Conservation (phyloP, 345 rosid genomes). For the Arabis hirsuta region DNA sequence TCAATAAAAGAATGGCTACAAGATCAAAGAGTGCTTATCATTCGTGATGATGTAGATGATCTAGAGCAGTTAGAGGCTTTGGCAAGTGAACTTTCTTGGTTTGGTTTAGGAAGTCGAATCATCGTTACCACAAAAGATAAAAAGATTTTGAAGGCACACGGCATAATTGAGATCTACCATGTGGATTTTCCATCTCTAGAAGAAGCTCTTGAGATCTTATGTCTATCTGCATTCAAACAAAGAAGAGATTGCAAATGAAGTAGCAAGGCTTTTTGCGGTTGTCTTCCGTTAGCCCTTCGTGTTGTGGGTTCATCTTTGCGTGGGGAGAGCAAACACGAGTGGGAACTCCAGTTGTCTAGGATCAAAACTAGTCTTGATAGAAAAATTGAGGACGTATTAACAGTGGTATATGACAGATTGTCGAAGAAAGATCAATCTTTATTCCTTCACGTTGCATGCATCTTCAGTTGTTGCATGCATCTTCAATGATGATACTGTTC, state of each 20-base stretch:
- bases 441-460: slow-evolving; percentile 36
- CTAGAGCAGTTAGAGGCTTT: slow-evolving; percentile 46
- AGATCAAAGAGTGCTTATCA: not conserved
- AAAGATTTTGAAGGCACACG: not conserved
- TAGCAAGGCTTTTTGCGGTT: slow-evolving; percentile 13
- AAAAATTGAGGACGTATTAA: slow-evolving; percentile 1
- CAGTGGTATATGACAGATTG: slow-evolving; percentile 39
- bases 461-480: too few species aligned
- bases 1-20: not conserved
- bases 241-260: not conserved
- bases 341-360: slow-evolving; percentile 29
- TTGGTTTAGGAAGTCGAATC: slow-evolving; percentile 51
- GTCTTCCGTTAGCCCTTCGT: slow-evolving; percentile 42
- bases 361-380: slow-evolving; percentile 4
- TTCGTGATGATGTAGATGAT: slow-evolving; percentile 56
- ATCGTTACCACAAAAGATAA: slow-evolving; percentile 57
- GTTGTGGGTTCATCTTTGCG: slow-evolving; percentile 36
- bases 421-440: not conserved
- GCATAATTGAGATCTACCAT: not conserved
- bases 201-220: slow-evolving; percentile 29
- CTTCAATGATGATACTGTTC: too few species aligned
- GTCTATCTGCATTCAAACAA: slow-evolving; percentile 10
- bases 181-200: not conserved
- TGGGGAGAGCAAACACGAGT: not conserved
- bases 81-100: slow-evolving; percentile 48